A percentile compares a stretch with the other conserved stretches of the same genome.
Evolutionary conservation across 116 monocot genomes (phyloP).

Genomic region (Trichopus zeylanicus): DNA sequence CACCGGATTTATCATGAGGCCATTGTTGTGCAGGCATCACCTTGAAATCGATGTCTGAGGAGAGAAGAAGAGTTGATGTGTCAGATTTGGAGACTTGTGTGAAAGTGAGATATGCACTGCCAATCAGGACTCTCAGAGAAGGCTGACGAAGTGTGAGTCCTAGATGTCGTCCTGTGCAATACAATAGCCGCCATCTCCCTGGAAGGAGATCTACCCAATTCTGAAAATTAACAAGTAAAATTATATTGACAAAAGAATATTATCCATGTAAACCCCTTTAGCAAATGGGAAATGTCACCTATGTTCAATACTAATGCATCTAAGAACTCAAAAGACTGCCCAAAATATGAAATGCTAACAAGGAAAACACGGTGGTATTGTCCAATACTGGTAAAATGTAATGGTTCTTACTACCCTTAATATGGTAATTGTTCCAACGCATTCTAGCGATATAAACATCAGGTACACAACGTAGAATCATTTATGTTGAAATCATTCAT

Average conservation of each 20-base stretch:
- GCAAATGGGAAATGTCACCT: no score
- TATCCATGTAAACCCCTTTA: neutral
- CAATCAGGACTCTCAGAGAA: slow-evolving; percentile 52
- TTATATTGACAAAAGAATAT: neutral
- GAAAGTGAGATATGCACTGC: slow-evolving; percentile 45
- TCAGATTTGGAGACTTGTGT: slow-evolving; percentile 17
- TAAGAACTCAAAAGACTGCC: no score
- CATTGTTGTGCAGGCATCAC: slow-evolving; percentile 54
- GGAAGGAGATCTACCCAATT: slow-evolving; percentile 59
- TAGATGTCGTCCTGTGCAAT: slow-evolving; percentile 81
- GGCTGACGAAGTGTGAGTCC: slow-evolving; percentile 83
- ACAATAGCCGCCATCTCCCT: slow-evolving; percentile 86
- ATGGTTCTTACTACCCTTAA: no score
- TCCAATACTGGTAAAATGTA: no score
- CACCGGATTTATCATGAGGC: slow-evolving; percentile 87
- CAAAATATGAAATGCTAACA: no score
- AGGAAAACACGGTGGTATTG: no score
- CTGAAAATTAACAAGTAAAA: slow-evolving; percentile 20
- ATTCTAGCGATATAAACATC: no score
- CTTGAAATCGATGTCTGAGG: slow-evolving; percentile 62
- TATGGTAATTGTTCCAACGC: no score
- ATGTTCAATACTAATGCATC: no score
- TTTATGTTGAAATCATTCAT: no score
- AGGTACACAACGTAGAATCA: no score
- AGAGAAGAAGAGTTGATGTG: slow-evolving; percentile 16